phyloP scores from a whole-genome alignment of 805 yeast species.

The Wickerhamiella vanderwaltii region DNA sequence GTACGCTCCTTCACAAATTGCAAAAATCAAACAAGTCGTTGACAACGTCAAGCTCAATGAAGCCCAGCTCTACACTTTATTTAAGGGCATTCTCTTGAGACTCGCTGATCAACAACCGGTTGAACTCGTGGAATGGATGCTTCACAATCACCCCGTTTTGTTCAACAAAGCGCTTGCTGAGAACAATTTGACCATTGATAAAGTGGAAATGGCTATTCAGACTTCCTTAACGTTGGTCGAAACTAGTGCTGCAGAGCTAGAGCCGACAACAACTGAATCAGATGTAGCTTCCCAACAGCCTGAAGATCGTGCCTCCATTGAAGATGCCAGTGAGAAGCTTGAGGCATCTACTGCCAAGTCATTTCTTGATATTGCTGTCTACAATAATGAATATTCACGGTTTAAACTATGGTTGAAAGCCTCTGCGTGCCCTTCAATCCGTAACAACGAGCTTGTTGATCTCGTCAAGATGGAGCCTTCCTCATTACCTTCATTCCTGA shows the following conservation, averaged over 20 bases:
- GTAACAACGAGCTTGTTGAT: conserved; percentile 14
- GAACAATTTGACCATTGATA: conserved; percentile 26
- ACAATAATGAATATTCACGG: conserved; percentile 10
- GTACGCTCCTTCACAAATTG: conserved; percentile 29
- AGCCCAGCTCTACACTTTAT: conserved; percentile 1
- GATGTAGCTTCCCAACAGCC: neutral
- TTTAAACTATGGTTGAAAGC: conserved; percentile 21
- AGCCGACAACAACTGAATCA: neutral
- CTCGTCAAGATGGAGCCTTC: conserved; percentile 18
- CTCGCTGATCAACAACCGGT: conserved; percentile 30
- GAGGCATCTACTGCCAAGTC: conserved; percentile 12
- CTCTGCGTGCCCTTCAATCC: conserved; percentile 11
- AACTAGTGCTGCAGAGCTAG: neutral
- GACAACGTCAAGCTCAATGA: conserved; percentile 12
- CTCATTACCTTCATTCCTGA: conserved; percentile 26
- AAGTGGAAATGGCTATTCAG: conserved; percentile 55
- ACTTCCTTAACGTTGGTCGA: conserved; percentile 35
- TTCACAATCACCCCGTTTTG: conserved; percentile 28
- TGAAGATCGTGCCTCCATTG: neutral
- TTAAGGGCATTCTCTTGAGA: neutral
- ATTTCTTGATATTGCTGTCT: conserved; percentile 12
- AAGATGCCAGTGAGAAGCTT: conserved; percentile 9
- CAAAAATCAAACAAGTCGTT: conserved; percentile 16
- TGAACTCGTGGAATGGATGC: conserved; percentile 32
- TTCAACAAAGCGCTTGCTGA: conserved; percentile 11